phyloP scores from a whole-genome alignment of 352 stramenopile genomes.

The Globisporangium rhizosaccharum region DNA sequence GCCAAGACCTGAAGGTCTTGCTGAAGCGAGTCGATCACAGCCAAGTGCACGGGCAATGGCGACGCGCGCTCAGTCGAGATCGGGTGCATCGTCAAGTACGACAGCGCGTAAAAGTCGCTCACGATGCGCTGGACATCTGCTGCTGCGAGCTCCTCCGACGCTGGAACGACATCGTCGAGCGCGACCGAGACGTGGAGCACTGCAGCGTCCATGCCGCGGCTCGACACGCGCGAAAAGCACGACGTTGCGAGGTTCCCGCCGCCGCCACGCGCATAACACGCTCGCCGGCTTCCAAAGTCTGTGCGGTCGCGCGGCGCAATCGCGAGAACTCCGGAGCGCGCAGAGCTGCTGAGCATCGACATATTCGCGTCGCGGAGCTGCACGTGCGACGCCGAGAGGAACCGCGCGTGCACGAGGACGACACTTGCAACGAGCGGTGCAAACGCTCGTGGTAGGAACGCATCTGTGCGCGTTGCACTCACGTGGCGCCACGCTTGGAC shows the following conservation, averaged over 20 bases:
- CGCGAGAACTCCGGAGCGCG: constrained; percentile 33
- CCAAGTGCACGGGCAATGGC: constrained; percentile 55
- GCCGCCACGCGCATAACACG: constrained; percentile 22
- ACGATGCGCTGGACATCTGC: constrained; percentile 30
- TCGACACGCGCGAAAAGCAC: not conserved
- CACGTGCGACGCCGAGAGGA: constrained; percentile 25
- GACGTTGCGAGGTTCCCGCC: constrained; percentile 20
- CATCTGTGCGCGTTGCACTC: constrained; percentile 20
- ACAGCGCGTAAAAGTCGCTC: constrained; percentile 55
- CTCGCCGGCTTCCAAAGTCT: constrained; percentile 24
- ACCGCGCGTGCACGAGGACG: constrained; percentile 33
- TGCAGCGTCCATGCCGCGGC: constrained; percentile 18
- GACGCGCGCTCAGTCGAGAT: constrained; percentile 56
- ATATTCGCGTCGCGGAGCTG: constrained; percentile 38
- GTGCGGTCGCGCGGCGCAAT: constrained; percentile 28
- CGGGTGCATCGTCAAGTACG: constrained; percentile 71
- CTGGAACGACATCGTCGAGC: constrained; percentile 14
- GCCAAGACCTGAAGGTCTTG: constrained; percentile 16
- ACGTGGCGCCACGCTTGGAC: constrained; percentile 32
- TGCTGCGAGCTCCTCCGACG: not conserved
- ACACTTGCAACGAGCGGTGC: constrained; percentile 30
- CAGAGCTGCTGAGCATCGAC: constrained; percentile 23
- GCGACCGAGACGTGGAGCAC: constrained; percentile 34
- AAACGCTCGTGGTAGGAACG: constrained; percentile 30
- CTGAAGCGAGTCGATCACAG: constrained; percentile 27